Evolutionary conservation across 176 grass and related monocot species (phyloP), one percentile per base, ranked within the genome.

Genomic region (Musa acuminata): DNA sequence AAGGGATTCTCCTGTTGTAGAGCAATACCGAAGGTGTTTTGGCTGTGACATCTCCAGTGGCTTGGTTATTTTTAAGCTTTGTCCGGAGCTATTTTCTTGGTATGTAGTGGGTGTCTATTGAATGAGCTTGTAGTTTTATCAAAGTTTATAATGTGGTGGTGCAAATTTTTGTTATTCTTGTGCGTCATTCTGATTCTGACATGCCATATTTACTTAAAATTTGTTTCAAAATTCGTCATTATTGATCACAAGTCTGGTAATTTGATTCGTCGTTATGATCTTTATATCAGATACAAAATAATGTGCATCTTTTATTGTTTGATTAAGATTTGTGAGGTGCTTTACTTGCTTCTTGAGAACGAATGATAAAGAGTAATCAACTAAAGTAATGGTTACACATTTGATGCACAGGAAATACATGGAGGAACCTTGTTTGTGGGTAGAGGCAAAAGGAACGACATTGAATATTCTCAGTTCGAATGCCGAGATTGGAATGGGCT

Each of bases 401-500:
- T 51, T 72, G 23, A 77, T 86, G 78, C 84, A 76, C 79, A 99
- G 96, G 83, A 79, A 84, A 87, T 94, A 91, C 83, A 72, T 99
- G 83, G 91, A 99, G 78, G 82, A 91, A 50, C 80, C 85, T 80
- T 99, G 91, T 75, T 81, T 80, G 25, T 99, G 88, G 96, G 85
- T 94, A 49, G 91, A 99, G 62, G 77, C 72, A 24, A 99, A 99
- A 55, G 76, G 70, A 13, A 84, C 78, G 64, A 90, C 86, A 79
- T 69, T 95, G 75, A 79, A 84, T 49, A 89, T 94, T 78, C 72
- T 91, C 49, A 80, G 83, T 82, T 88, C 91, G 70, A 83, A 99
- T 84, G 72, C 86, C 80, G 91, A 99, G 79, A 99, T 99, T 87
- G 79, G 85, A 74, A 71, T 94, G 62, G 96, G 96, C 6, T 85